A percentile compares a stretch with the other conserved stretches of the same genome.
phyloP scores from a whole-genome alignment of 805 yeast species.

The Zygoascus flipseniorum region DNA sequence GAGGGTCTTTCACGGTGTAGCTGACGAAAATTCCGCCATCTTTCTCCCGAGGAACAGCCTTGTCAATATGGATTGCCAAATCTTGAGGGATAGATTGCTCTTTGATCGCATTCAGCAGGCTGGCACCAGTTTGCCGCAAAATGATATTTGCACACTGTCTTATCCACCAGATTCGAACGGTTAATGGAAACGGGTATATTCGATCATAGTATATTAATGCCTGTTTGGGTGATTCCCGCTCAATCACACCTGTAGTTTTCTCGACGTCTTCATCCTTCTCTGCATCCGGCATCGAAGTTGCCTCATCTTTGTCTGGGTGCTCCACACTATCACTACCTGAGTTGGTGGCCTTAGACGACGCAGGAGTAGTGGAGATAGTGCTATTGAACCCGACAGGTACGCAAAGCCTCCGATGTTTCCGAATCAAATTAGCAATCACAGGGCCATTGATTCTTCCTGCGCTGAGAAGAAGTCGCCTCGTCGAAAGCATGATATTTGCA shows the following conservation, averaged over 20 bases:
- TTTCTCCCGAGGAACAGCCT: conserved; percentile 59
- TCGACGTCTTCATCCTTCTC: conserved; percentile 13
- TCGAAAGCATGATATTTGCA: neutral
- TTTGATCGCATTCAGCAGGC: conserved; percentile 11
- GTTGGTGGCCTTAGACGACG: neutral
- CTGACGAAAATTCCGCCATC: conserved; percentile 95
- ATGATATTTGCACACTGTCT: conserved; percentile 1
- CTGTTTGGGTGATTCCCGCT: conserved; percentile 12
- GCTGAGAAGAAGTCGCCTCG: neutral
- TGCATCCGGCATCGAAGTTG: neutral
- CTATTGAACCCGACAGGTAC: neutral
- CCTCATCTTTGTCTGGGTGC: neutral
- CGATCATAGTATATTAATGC: conserved; percentile 47
- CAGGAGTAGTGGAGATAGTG: neutral
- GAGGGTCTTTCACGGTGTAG: conserved; percentile 49
- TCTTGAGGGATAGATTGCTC: conserved; percentile 19
- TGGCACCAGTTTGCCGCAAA: conserved; percentile 2
- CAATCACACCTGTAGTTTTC: conserved; percentile 22
- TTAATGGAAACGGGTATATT: conserved; percentile 33
- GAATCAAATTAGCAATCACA: neutral
- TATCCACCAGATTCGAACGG: conserved; percentile 6
- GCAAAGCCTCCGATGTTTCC: neutral
- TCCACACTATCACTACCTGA: neutral
- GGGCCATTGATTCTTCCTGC: neutral
- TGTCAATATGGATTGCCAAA: conserved; percentile 37